Percentiles rank a stretch among this genome's conserved stretches.
These are phyloP conservation scores for Serendipita sp. DNA, from an alignment of 768 basidiomycete genomes.

Conservation along the genomic window DNA sequence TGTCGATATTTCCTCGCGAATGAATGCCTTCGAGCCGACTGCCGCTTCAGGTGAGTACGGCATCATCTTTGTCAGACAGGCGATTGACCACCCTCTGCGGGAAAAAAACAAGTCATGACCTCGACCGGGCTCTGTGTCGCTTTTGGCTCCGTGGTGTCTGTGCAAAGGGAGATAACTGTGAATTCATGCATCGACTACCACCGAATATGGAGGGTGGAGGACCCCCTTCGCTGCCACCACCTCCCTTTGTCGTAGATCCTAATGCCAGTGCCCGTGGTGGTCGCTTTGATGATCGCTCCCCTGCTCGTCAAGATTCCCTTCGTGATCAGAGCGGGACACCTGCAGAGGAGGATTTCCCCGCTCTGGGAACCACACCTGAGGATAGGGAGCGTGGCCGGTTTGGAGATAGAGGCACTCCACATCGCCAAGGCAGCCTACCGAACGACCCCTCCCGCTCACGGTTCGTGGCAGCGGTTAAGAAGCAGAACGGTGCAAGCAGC, in stretches of 20 bases:
- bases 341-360: constrained; percentile 53
- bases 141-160: constrained; percentile 98
- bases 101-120: constrained; percentile 89
- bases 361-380: constrained; percentile 22
- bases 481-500: constrained; percentile 16
- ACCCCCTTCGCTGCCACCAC: constrained; percentile 11
- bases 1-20: constrained; percentile 96
- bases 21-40: constrained; percentile 90
- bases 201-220: constrained; percentile 51
- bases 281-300: neutral
- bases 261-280: constrained; percentile 6
- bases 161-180: constrained; percentile 91
- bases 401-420: constrained; percentile 16
- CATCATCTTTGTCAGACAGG: neutral
- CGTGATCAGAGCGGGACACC: neutral
- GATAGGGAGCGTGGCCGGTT: constrained; percentile 16
- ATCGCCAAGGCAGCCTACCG: constrained; percentile 21
- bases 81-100: neutral
- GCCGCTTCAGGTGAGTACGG: constrained; percentile 76
- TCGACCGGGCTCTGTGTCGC: constrained; percentile 84
- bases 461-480: constrained; percentile 85
- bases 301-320: neutral
- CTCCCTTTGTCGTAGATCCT: constrained; percentile 11
- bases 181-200: constrained; percentile 86
- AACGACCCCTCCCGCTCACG: constrained; percentile 79